Evolutionary conservation across 176 grass and related monocot genomes (phyloP).

Genomic region (Ampelocalamus luodianensis): DNA sequence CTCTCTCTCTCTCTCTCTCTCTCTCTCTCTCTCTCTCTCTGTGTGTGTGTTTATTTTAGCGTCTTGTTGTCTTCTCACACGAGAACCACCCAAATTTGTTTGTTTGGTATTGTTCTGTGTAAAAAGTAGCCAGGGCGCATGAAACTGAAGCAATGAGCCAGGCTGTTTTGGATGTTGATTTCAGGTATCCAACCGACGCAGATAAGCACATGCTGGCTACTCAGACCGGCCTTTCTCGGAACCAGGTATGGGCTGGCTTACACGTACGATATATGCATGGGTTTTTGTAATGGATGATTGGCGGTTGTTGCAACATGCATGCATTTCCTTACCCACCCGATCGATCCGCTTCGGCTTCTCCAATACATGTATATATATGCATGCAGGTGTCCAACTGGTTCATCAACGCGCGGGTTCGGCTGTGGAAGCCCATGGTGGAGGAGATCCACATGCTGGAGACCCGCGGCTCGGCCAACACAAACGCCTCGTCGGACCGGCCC

Average conservation of each 20-base stretch:
- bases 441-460: conserved; percentile 69
- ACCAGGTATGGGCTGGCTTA: conserved; percentile 45
- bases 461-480: conserved; percentile 3
- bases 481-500: not conserved
- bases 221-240: conserved; percentile 64
- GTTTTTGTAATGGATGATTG: too few species aligned
- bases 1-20: too few species aligned
- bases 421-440: conserved; percentile 75
- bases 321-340: too few species aligned
- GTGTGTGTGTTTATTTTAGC: too few species aligned
- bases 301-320: too few species aligned
- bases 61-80: too few species aligned
- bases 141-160: not conserved
- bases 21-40: too few species aligned
- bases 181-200: conserved; percentile 62
- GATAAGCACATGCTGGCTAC: conserved; percentile 73
- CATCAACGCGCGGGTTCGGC: conserved; percentile 61
- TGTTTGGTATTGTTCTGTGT: not conserved
- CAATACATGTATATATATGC: not conserved
- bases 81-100: not conserved
- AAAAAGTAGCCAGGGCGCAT: too few species aligned
- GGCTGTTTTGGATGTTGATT: conserved; percentile 30
- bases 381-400: conserved; percentile 71
- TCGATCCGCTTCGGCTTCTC: too few species aligned
- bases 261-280: too few species aligned